A percentile compares a stretch with the other conserved stretches of the same genome.
These are phyloP conservation scores for Candida ipomoeae DNA, from an alignment of 805 yeast genomes.

Conservation along the genomic window DNA sequence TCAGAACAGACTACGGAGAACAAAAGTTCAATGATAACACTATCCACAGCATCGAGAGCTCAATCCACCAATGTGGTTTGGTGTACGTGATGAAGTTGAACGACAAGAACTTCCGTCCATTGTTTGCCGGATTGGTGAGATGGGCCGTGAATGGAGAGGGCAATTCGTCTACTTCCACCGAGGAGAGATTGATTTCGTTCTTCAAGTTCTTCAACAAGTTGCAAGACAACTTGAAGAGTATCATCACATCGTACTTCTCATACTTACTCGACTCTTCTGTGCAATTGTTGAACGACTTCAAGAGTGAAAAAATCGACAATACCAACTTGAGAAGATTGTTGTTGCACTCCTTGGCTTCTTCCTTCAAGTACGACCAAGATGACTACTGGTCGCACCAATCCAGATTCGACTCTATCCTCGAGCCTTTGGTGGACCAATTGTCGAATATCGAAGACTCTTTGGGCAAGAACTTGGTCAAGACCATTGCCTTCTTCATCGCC, in stretches of 20 bases:
- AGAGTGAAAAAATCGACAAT: conserved; percentile 36
- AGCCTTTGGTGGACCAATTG: conserved; percentile 63
- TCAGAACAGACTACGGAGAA: conserved; percentile 49
- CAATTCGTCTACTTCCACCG: conserved; percentile 32
- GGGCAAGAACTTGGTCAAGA: conserved; percentile 77
- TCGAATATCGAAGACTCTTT: conserved; percentile 63
- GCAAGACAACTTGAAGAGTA: conserved; percentile 79
- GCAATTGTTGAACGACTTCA: conserved; percentile 48
- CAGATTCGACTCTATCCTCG: conserved; percentile 70
- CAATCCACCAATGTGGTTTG: conserved; percentile 69
- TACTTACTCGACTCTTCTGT: conserved; percentile 76
- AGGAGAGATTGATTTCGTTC: conserved; percentile 60
- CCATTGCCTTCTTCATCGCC: conserved; percentile 69
- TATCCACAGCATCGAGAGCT: conserved; percentile 73
- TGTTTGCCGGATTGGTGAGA: conserved; percentile 77
- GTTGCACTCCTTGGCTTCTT: conserved; percentile 66
- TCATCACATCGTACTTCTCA: conserved; percentile 83
- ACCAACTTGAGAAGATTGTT: conserved; percentile 67
- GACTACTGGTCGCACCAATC: conserved; percentile 92
- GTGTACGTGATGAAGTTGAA: conserved; percentile 83
- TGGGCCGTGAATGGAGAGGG: conserved; percentile 93
- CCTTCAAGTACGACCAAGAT: conserved; percentile 85
- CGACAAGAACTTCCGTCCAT: conserved; percentile 89
- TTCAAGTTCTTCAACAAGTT: conserved; percentile 82
- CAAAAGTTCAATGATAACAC: conserved; percentile 62